Percentiles rank a stretch among this genome's conserved stretches.
Conservation (phyloP, 208 protist species). For the Wallacemonas rigidus region DNA sequence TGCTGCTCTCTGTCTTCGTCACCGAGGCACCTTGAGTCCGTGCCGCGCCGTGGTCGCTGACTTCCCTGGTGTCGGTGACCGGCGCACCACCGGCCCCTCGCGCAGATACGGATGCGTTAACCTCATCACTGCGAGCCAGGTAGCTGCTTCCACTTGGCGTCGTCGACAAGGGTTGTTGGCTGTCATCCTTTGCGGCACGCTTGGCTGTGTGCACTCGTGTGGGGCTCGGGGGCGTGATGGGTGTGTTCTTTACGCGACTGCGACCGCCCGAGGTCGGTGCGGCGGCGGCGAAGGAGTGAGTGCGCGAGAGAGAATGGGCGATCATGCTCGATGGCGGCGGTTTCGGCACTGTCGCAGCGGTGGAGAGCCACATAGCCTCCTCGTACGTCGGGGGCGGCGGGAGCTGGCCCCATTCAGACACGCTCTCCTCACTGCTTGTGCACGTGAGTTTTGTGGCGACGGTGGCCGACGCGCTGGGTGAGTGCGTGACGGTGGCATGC, state of each 20-base stretch:
- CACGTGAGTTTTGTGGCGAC: not conserved
- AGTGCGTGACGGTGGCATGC: not conserved
- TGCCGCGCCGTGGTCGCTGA: too few species aligned
- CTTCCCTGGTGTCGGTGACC: not conserved
- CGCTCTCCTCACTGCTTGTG: slow-evolving; percentile 8
- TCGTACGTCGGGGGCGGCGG: slow-evolving; percentile 16
- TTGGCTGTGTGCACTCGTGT: too few species aligned
- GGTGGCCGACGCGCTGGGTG: not conserved
- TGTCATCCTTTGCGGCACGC: not conserved
- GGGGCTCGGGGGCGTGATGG: not conserved
- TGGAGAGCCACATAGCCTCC: slow-evolving; percentile 4
- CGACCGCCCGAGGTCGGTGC: not conserved
- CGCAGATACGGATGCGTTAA: not conserved
- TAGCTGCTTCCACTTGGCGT: not conserved
- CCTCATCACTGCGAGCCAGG: not conserved
- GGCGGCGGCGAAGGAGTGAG: slow-evolving; percentile 6
- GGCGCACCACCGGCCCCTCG: too few species aligned
- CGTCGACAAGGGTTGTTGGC: not conserved
- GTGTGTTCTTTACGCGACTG: not conserved
- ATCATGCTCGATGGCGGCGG: slow-evolving; percentile 7
- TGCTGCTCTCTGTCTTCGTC: too few species aligned
- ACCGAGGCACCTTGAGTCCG: too few species aligned
- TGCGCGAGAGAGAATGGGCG: slow-evolving; percentile 11
- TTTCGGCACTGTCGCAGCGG: slow-evolving; percentile 8
- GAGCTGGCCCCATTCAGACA: not conserved